Evolutionary conservation across 441 rosid genomes (phyloP).

Genomic region (Erodium trifolium): DNA sequence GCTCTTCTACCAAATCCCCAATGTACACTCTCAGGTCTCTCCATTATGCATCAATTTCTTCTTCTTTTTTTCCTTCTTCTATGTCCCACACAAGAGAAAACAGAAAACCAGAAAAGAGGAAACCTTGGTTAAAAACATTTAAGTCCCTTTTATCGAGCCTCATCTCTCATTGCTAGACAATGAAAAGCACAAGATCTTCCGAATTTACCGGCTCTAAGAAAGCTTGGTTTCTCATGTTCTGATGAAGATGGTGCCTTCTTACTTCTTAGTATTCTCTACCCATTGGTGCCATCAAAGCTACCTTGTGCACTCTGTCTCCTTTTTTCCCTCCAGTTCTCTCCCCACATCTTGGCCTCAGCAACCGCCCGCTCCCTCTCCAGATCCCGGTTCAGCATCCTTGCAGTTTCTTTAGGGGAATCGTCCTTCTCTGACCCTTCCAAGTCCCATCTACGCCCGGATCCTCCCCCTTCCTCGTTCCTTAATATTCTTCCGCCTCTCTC

Average conservation of each 20-base stretch:
- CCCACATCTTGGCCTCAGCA: slow-evolving; percentile 99
- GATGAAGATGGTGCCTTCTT: too few relatives aligned
- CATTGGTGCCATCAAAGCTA: slow-evolving; percentile 56
- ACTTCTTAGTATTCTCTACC: slow-evolving; percentile 19
- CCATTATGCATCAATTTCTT: slow-evolving; percentile 14
- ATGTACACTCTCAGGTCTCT: slow-evolving; percentile 28
- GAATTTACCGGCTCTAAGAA: slow-evolving; percentile 1
- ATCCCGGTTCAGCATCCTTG: slow-evolving; percentile 54
- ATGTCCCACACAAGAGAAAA: slow-evolving; percentile 15
- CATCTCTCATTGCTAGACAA: neutral
- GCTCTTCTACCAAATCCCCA: neutral
- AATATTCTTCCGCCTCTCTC: slow-evolving; percentile 46
- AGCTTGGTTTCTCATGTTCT: slow-evolving; percentile 18
- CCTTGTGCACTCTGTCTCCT: slow-evolving; percentile 70
- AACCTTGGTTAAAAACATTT: too few relatives aligned
- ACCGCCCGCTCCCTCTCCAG: slow-evolving; percentile 82
- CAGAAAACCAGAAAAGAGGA: slow-evolving; percentile 2
- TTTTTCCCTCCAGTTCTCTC: slow-evolving; percentile 85
- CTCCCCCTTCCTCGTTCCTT: slow-evolving; percentile 51
- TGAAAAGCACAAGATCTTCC: neutral
- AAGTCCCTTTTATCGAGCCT: slow-evolving; percentile 14
- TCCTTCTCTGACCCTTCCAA: slow-evolving; percentile 77
- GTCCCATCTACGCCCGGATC: slow-evolving; percentile 61
- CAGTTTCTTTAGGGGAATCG: slow-evolving; percentile 73
- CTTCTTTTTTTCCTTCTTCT: slow-evolving; percentile 20